Evolutionary conservation across 176 grass and related monocot species (phyloP), one percentile per base, ranked within the genome.

Genomic region (Carex cristatella): DNA sequence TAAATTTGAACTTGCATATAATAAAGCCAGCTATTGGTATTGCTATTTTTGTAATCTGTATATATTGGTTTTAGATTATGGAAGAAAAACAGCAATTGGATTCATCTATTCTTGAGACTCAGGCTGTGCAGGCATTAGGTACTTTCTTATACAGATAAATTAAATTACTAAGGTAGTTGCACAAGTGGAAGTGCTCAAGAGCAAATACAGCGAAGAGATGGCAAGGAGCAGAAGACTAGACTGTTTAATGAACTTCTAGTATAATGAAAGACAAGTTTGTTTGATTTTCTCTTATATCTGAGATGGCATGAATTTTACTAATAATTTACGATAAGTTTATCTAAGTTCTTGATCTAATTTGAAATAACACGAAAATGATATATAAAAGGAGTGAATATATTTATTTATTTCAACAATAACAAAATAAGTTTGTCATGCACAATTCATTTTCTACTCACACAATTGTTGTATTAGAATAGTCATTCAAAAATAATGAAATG

Each of bases 201-300:
- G 86, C 65, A 99, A 92, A 85, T 95, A 99, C 65, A 74, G 80
- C 19, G 93, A 99, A 76, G 96, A 99, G 88, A 99, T 99, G 89
- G 84, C 86, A 7, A 95, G 89, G 91, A 94, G 93, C 79, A 99
- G 94, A 88, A 95, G 86, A 65, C 85, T 99, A 95, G 86, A 65
- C 85, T 99, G 78, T 94, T 94, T 79, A 99, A 99, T 71, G 91
- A 93, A 84, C 81, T 99, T 19, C 91, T 23, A 23, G 23, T 23
- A 23, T 23, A 23, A 23, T 23, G 23, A 23, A 23, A 23, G 0
- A 23, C 23, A 23, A 23, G 23, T 23, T 23, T 23, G 23, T 23
- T 23, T 23, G 23, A 23, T 23, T 23, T 23, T 23, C 23, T 23
- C 23, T 23, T 23, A 23, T 23, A 23, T 23, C 23, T 23, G 23